Conservation (phyloP, 768 basidiomycete species). For the Favolaschia claudopus region DNA sequence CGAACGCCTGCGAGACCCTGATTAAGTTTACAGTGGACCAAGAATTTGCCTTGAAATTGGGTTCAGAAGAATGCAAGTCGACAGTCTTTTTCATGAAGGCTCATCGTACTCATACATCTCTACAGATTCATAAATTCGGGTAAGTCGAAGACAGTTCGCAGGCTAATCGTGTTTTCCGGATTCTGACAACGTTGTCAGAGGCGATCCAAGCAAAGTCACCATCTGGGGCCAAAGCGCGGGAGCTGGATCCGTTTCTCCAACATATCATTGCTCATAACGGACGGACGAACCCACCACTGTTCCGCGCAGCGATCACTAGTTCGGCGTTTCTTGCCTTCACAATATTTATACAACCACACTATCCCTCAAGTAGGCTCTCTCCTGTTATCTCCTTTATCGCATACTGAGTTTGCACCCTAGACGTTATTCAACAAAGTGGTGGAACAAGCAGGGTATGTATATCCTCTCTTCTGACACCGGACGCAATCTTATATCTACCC, state of each 20-base stretch:
- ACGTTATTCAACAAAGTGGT: conserved; percentile 2
- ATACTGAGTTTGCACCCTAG: background rate
- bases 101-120: too few species aligned
- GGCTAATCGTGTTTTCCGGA: too few species aligned
- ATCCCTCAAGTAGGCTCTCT: conserved; percentile 24
- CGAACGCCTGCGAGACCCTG: too few species aligned
- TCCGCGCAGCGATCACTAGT: conserved; percentile 36
- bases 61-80: too few species aligned
- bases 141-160: too few species aligned
- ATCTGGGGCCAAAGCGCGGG: conserved; percentile 54
- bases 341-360: conserved; percentile 37
- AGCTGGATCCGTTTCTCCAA: conserved; percentile 41
- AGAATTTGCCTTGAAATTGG: too few species aligned
- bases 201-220: conserved; percentile 46
- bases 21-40: too few species aligned
- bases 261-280: conserved; percentile 41
- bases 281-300: conserved; percentile 35
- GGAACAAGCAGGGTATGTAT: background rate
- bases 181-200: too few species aligned
- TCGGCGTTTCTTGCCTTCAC: conserved; percentile 37
- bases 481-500: background rate
- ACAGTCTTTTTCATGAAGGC: too few species aligned
- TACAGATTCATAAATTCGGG: too few species aligned
- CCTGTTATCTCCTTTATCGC: background rate
- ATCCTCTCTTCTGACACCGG: conserved; percentile 7